These are phyloP conservation scores for Kappamyces sp. DNA, from an alignment of 192 early-diverging fungal genomes.

Conservation along the genomic window DNA sequence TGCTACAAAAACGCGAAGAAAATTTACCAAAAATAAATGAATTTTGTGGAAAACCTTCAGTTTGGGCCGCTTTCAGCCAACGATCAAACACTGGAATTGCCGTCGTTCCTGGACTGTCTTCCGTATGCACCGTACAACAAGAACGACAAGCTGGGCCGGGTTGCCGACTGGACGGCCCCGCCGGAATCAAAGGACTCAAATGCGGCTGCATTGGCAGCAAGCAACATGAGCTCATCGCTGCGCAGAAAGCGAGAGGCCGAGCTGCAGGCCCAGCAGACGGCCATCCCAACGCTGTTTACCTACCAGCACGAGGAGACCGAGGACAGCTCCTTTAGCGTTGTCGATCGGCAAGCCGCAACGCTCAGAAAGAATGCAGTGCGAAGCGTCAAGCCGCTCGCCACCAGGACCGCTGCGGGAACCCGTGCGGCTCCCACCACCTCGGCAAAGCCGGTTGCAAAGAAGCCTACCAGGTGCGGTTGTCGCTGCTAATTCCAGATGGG, in stretches of 20 bases:
- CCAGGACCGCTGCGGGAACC: slow-evolving; percentile 9
- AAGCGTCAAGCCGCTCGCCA: background rate
- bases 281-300: slow-evolving; percentile 48
- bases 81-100: slow-evolving; percentile 10
- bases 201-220: background rate
- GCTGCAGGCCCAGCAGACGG: slow-evolving; percentile 14
- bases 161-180: slow-evolving; percentile 86
- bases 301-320: slow-evolving; percentile 82
- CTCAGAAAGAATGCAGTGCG: background rate
- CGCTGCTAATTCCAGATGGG: too few relatives aligned
- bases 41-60: too few relatives aligned
- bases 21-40: too few relatives aligned
- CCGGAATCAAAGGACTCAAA: slow-evolving; percentile 46
- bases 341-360: slow-evolving; percentile 64
- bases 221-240: slow-evolving; percentile 5
- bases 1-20: too few relatives aligned
- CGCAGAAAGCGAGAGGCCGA: slow-evolving; percentile 7
- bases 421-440: slow-evolving; percentile 19
- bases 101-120: slow-evolving; percentile 63
- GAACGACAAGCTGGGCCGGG: slow-evolving; percentile 88
- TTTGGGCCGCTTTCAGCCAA: too few relatives aligned
- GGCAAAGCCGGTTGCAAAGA: too few relatives aligned
- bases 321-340: slow-evolving; percentile 93
- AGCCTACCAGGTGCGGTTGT: too few relatives aligned
- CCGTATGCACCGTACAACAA: slow-evolving; percentile 96